Evolutionary conservation across 2,329 filamentous ascomycete genomes (phyloP), one percentile per base, ranked within the genome.

Genomic region (Fusarium incarnatum): DNA sequence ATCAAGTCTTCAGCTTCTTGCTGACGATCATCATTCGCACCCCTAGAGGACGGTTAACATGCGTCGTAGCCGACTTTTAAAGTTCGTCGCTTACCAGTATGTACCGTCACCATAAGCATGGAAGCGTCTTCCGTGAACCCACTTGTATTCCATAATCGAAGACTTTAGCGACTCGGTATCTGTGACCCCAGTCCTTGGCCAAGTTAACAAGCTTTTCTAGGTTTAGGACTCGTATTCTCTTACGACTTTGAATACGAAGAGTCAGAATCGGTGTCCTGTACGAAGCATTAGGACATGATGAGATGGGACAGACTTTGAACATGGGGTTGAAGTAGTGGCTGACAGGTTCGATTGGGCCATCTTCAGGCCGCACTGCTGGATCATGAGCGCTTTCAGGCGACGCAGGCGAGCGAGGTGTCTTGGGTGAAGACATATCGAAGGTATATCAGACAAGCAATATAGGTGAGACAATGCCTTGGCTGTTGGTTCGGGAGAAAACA

Each of bases 1-100:
- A 69, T 69, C 8, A 69, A 41, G 18, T 70, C 67, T 15, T 69
- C 67, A 18, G 67, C 67, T 40, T 69, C 67, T 28, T 69, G 67
- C 16, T 69, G 67, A 0, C 67, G 67, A 13, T 69, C 67, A 6
- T 69, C 67, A 8, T 69, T 69, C 2, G 67, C 56, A 5, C 67
- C 67, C 67, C 67, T 69, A 18, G 1, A 5, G 22, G 10, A 3
- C 3, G 4, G 13, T 50, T 13, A 30, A 12, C 7, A 30, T 2
- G 16, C 6, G 18, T 5, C 3, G 5, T 10, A 11, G 22, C 8
- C 8, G 6, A 9, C 7, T 9, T 22, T 12, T 3, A 11, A 5
- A 13, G 11, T 6, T 2, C 7, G 5, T 0, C 6, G 4, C 44
- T 46, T 11, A 57, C 67, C 67, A 69, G 28, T 69, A 69, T 4